phyloP scores from a whole-genome alignment of 139 green algal species.

The Chlamydomonas asymmetrica region DNA sequence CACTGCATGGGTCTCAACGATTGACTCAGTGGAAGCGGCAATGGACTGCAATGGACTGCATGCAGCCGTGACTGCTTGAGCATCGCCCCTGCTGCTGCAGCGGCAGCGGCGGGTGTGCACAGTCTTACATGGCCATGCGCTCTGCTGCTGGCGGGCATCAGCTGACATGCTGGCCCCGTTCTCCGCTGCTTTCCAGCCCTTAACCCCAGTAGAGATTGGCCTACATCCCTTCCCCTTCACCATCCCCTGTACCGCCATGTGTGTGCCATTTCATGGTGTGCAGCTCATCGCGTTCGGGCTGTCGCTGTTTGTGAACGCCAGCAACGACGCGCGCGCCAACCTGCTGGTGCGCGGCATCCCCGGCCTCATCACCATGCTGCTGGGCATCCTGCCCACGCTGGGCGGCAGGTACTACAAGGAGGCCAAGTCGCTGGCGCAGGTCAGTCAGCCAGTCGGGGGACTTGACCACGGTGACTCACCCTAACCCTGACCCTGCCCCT shows the following conservation, averaged over 20 bases:
- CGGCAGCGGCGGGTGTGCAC: too few species aligned
- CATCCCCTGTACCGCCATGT: background rate
- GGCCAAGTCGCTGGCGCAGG: background rate
- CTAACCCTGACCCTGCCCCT: too few species aligned
- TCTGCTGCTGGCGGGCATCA: too few species aligned
- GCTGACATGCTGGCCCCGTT: background rate
- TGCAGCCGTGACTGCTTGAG: too few species aligned
- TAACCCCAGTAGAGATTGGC: background rate
- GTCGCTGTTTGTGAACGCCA: constrained; percentile 77
- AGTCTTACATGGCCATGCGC: too few species aligned
- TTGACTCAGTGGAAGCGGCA: too few species aligned
- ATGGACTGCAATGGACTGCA: too few species aligned
- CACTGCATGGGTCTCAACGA: too few species aligned
- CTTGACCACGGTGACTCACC: too few species aligned
- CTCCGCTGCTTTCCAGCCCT: background rate
- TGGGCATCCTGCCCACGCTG: constrained; percentile 43
- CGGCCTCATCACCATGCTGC: constrained; percentile 68
- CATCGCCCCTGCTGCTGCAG: too few species aligned
- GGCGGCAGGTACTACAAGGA: constrained; percentile 42
- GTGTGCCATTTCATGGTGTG: background rate
- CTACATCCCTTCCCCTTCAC: background rate
- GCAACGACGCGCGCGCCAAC: constrained; percentile 66
- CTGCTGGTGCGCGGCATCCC: constrained; percentile 70
- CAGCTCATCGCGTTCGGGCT: constrained; percentile 89
- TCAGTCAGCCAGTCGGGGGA: too few species aligned